Percentiles rank a stretch among this genome's conserved stretches.
Evolutionary conservation across 2,329 filamentous ascomycete species (phyloP).

Genomic region (Fusarium sp.): DNA sequence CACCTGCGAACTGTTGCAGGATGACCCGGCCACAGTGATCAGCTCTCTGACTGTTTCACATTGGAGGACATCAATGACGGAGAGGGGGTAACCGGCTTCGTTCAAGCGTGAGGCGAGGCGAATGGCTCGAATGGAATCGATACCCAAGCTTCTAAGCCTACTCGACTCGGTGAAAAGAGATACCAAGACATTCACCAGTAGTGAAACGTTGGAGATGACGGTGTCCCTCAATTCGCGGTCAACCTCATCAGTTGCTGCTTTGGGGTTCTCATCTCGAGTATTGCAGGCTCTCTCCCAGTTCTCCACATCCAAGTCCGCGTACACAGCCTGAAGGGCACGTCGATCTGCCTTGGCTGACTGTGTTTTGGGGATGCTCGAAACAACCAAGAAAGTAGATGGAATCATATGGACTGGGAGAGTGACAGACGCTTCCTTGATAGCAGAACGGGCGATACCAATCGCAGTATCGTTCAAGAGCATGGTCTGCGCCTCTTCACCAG

Average conservation of each 20-base stretch:
- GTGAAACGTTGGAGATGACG: neutral
- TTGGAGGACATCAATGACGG: slow-evolving; percentile 7
- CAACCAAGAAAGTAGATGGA: neutral
- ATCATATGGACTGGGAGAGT: slow-evolving; percentile 1
- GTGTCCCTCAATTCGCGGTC: neutral
- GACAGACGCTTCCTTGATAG: slow-evolving; percentile 1
- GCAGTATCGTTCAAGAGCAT: slow-evolving; percentile 2
- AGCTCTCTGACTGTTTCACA: slow-evolving; percentile 7
- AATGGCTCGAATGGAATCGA: slow-evolving; percentile 12
- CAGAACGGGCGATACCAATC: slow-evolving; percentile 2
- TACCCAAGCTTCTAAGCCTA: slow-evolving; percentile 4
- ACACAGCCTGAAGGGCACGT: slow-evolving; percentile 4
- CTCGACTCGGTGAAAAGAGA: neutral
- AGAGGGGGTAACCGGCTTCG: slow-evolving; percentile 1
- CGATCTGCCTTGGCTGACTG: slow-evolving; percentile 14
- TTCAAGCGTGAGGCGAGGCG: slow-evolving; percentile 6
- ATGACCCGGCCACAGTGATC: neutral
- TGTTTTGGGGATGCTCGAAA: slow-evolving; percentile 7
- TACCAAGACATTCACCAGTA: neutral
- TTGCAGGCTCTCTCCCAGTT: slow-evolving; percentile 2
- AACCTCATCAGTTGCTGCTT: neutral
- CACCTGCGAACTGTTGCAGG: neutral
- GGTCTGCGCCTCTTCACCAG: neutral
- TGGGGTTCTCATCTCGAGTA: neutral
- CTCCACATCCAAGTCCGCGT: neutral